Base-by-base conservation (phyloP, 139 green algal species). In the Edaphochlamys debaryana region DNA sequence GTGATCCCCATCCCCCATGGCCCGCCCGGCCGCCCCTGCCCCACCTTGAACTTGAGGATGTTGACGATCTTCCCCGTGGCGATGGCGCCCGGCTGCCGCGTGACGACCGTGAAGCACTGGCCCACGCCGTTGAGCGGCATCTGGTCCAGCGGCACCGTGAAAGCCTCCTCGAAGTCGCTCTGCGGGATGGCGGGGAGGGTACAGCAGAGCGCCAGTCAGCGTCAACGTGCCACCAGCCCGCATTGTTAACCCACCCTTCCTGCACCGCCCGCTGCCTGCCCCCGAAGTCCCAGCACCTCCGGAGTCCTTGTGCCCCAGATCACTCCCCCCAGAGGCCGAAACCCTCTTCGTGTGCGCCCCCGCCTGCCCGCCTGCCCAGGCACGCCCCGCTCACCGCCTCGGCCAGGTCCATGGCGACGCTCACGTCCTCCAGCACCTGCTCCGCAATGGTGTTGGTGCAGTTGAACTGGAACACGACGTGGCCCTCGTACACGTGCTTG, bases 391-490 rank as follows among this genome's bases (percentile, higher is more conserved):
- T 90, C 84, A 96, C 94, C 81, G 92, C 93, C 13, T 98, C 96
- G 29, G 95, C 83, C 36, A 98, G 79, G 90, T 99, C 97, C 85
- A 99, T 88, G 3, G 91, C 68, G 11, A 99, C 96, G 30, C 72
- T 92, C 50, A 99, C 97, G 50, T 98, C 89, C 90, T 99, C 96
- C 84, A 99, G 92, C 48, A 96, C 69, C 81, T 93, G 88, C 89
- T 99, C 97, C 69, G 83, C 73, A 54, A 99, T 98, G 6, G 97
- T 99, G 94, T 99, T 99, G 84, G 90, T 98, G 92, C 95, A 98
- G 86, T 98, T 93, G 90, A 99, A 99, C 92, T 99, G 96, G 50
- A 99, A 88, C 41, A 99, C 94, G 0, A 98, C 32, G 78, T 96
- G 91, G 15, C 73, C 76, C 25, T 91, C 90, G 78, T 97, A 98